Conservation (phyloP, 1,284 basidiomycete genomes). For the Vanrija pseudolonga region DNA sequence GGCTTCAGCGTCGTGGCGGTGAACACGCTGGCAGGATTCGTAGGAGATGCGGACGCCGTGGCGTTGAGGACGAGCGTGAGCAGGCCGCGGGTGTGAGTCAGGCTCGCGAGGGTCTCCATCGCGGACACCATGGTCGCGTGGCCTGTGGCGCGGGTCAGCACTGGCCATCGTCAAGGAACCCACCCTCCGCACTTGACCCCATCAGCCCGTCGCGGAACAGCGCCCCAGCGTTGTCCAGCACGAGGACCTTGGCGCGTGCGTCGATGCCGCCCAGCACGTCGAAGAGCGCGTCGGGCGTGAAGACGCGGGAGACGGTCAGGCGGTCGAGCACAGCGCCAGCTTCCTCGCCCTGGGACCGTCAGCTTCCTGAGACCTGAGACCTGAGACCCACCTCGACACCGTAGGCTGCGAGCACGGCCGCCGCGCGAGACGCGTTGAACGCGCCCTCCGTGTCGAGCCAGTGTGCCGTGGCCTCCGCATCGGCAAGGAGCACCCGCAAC, state of each 20-base stretch:
- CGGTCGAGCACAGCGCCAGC: conserved; percentile 25
- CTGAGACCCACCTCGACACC: conserved; percentile 27
- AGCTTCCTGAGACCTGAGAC: not conserved
- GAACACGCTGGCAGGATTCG: conserved; percentile 39
- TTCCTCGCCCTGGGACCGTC: not conserved
- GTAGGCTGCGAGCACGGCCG: conserved; percentile 18
- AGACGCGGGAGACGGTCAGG: conserved; percentile 31
- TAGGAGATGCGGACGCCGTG: conserved; percentile 20
- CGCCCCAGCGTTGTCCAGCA: conserved; percentile 38
- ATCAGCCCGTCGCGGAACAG: conserved; percentile 41
- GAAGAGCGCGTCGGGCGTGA: conserved; percentile 33
- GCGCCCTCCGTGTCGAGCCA: conserved; percentile 47
- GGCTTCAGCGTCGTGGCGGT: conserved; percentile 42
- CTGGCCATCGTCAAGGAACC: not conserved
- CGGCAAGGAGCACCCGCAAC: conserved; percentile 23
- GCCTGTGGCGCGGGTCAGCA: conserved; percentile 26
- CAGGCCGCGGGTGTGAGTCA: conserved; percentile 27
- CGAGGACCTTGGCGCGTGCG: conserved; percentile 19
- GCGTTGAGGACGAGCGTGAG: conserved; percentile 37
- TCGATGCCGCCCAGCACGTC: conserved; percentile 17
- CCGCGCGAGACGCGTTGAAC: conserved; percentile 37
- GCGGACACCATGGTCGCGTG: conserved; percentile 43
- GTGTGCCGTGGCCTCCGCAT: conserved; percentile 24
- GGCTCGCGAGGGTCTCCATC: conserved; percentile 38
- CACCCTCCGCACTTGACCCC: conserved; percentile 39